A percentile compares a stretch with the other conserved stretches of the same genome.
Conservation (phyloP, 805 yeast genomes). For the Priceomyces melissophilus region DNA sequence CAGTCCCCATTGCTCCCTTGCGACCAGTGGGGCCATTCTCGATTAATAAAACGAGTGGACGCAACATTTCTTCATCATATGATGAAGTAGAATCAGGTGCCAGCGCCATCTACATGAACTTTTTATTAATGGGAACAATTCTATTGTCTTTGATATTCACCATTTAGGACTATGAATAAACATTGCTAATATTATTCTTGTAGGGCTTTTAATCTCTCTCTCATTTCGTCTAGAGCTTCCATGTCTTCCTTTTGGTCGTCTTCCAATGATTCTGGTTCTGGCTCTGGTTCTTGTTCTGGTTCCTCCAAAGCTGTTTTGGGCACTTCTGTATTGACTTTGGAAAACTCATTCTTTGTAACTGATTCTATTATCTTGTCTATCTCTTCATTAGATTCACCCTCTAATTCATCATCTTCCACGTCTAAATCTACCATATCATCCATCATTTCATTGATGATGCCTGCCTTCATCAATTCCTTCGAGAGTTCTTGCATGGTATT, state of each 20-base stretch:
- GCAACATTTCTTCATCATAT: background rate
- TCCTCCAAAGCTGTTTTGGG: slow-evolving; percentile 26
- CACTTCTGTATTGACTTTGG: slow-evolving; percentile 31
- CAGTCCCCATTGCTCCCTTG: slow-evolving; percentile 1
- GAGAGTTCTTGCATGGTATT: slow-evolving; percentile 83
- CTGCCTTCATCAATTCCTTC: slow-evolving; percentile 80
- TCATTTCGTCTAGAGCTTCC: slow-evolving; percentile 77
- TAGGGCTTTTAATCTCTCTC: slow-evolving; percentile 80
- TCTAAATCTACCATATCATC: slow-evolving; percentile 78
- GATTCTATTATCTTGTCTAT: slow-evolving; percentile 56
- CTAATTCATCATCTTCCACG: slow-evolving; percentile 63
- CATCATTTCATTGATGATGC: slow-evolving; percentile 91
- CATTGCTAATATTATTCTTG: slow-evolving; percentile 36
- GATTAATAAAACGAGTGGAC: background rate
- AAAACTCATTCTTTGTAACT: slow-evolving; percentile 38
- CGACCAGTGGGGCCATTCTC: background rate
- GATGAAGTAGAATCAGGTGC: background rate
- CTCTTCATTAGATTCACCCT: slow-evolving; percentile 61
- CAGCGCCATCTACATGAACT: background rate
- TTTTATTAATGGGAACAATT: too few relatives aligned
- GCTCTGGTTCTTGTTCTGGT: slow-evolving; percentile 8
- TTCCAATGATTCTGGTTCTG: slow-evolving; percentile 11
- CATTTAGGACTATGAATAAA: too few relatives aligned
- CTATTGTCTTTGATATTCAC: too few relatives aligned
- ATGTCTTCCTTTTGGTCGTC: slow-evolving; percentile 63